Percentiles rank a stretch among this genome's conserved stretches.
Evolutionary conservation across 2,329 filamentous ascomycete species (phyloP).

Genomic region (Coniella vitis): DNA sequence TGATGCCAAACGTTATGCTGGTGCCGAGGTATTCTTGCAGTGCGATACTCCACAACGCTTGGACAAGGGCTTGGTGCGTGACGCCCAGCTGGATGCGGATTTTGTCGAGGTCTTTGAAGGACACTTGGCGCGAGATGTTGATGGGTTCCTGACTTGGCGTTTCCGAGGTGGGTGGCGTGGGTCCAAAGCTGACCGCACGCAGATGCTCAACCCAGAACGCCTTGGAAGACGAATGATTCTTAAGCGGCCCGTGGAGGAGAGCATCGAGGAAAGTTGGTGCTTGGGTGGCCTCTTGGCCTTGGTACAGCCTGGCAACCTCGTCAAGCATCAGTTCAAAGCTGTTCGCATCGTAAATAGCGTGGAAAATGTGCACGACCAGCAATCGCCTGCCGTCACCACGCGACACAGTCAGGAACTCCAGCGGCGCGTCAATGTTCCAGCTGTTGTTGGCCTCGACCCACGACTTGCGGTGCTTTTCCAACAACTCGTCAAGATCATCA

Average conservation of each 20-base stretch:
- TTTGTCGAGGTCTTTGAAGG: constrained; percentile 39
- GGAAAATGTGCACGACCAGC: constrained; percentile 68
- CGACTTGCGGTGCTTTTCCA: constrained; percentile 29
- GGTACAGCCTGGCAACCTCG: constrained; percentile 36
- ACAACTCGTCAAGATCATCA: constrained; percentile 24
- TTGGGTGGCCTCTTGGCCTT: constrained; percentile 16
- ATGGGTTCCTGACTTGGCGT: constrained; percentile 16
- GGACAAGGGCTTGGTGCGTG: constrained; percentile 71
- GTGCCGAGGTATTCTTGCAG: constrained; percentile 45
- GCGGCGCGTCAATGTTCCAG: constrained; percentile 40
- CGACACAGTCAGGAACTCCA: constrained; percentile 41
- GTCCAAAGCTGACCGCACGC: constrained; percentile 23
- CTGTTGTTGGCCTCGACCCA: constrained; percentile 57
- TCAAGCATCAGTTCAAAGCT: constrained; percentile 65
- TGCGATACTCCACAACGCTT: constrained; percentile 65
- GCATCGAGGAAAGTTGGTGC: constrained; percentile 58
- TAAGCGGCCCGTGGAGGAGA: constrained; percentile 63
- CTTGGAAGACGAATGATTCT: constrained; percentile 31
- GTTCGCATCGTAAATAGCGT: constrained; percentile 79
- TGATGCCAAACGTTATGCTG: constrained; percentile 58
- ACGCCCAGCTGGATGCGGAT: constrained; percentile 56
- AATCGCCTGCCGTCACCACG: constrained; percentile 22
- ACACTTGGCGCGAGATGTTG: constrained; percentile 23
- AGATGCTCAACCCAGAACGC: constrained; percentile 64
- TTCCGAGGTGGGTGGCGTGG: constrained; percentile 14